Evolutionary conservation across 2,329 filamentous ascomycete species (phyloP).

Genomic region (Colletotrichum cuscutae): DNA sequence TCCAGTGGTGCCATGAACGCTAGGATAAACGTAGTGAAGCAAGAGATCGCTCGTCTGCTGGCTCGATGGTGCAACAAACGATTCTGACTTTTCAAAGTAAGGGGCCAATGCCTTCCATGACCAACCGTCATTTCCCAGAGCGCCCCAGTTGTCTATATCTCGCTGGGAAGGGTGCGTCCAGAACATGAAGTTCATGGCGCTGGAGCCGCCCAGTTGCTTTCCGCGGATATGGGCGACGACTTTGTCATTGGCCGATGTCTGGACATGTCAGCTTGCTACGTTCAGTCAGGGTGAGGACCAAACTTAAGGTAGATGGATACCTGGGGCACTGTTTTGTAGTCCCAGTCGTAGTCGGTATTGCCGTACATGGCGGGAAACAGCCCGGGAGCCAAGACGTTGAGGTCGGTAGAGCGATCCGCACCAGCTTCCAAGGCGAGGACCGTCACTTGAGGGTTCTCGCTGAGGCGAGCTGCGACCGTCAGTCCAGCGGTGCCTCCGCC

Average conservation of each 20-base stretch:
- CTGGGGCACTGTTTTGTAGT: slow-evolving; percentile 39
- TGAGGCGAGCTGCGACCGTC: slow-evolving; percentile 59
- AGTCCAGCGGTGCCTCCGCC: slow-evolving; percentile 67
- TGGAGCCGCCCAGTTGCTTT: slow-evolving; percentile 67
- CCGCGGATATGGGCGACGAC: slow-evolving; percentile 31
- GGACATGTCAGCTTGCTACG: neutral
- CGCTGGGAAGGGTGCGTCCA: slow-evolving; percentile 56
- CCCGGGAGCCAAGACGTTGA: slow-evolving; percentile 34
- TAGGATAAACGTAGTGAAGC: slow-evolving; percentile 4
- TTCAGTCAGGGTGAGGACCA: too few relatives aligned
- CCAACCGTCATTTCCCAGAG: slow-evolving; percentile 69
- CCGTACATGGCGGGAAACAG: slow-evolving; percentile 36
- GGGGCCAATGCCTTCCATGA: slow-evolving; percentile 55
- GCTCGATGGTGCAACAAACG: slow-evolving; percentile 1
- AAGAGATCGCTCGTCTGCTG: slow-evolving; percentile 9
- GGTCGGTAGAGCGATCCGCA: slow-evolving; percentile 31
- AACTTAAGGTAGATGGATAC: neutral
- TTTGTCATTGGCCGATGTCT: slow-evolving; percentile 19
- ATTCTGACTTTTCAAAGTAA: slow-evolving; percentile 18
- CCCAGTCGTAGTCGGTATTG: slow-evolving; percentile 37
- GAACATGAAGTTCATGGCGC: slow-evolving; percentile 69
- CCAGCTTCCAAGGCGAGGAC: slow-evolving; percentile 36
- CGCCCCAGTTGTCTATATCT: slow-evolving; percentile 67
- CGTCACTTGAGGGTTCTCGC: slow-evolving; percentile 42
- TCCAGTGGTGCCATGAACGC: slow-evolving; percentile 11